Conservation (phyloP, 2,329 filamentous ascomycete species). For the Aphanoascus verrucosus region DNA sequence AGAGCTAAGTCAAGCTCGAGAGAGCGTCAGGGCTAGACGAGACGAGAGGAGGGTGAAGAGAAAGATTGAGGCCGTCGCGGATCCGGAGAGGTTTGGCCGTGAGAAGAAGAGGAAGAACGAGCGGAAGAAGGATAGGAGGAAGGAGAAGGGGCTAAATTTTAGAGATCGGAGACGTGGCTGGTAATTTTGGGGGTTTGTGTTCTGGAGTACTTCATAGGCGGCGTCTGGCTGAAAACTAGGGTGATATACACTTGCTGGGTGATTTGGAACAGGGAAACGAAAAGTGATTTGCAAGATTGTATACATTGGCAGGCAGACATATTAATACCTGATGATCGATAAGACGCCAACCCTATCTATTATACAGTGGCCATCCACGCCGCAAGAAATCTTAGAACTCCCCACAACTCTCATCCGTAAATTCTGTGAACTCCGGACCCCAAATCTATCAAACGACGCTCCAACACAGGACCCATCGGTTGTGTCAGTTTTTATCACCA, state of each 20-base stretch:
- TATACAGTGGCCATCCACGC: not conserved
- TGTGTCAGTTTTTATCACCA: conserved; percentile 1
- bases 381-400: not conserved
- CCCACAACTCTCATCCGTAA: not conserved
- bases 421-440: not conserved
- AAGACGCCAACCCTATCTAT: not conserved
- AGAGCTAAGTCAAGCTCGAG: conserved; percentile 60
- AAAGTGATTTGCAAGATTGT: not conserved
- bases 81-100: conserved; percentile 66
- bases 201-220: not conserved
- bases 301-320: not conserved
- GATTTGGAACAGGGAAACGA: not conserved
- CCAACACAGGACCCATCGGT: not conserved
- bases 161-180: conserved; percentile 61
- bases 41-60: conserved; percentile 71
- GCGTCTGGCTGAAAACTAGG: not conserved
- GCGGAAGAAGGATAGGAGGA: conserved; percentile 71
- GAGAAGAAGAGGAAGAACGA: conserved; percentile 77
- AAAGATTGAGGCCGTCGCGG: conserved; percentile 73
- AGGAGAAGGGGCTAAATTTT: conserved; percentile 64
- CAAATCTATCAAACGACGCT: not conserved
- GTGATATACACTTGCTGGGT: not conserved
- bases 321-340: not conserved
- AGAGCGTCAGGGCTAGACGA: conserved; percentile 59
- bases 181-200: conserved; percentile 31